Evolutionary conservation across 1,139 yeast species (phyloP), one percentile per base, ranked within the genome.

Genomic region (Blastobotrys persicus): DNA sequence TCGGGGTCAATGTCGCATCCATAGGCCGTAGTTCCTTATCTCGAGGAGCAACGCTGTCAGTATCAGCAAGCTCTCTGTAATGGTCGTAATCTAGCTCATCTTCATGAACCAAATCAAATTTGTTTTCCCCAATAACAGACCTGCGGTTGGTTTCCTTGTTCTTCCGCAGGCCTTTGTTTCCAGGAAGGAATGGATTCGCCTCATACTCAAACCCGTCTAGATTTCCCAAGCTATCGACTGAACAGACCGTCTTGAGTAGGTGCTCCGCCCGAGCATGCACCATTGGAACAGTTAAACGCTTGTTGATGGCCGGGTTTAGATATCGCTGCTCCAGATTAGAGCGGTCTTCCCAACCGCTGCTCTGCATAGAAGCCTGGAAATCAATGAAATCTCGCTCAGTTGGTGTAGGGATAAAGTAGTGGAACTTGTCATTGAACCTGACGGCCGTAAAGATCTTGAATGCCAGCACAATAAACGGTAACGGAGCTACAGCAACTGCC

Each of bases 401-500:
- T n/a, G 49, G 49, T n/a, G 58, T 55, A 9, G 66, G 66, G 34
- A 62, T 53, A 44, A 65, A 63, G 55, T 57, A 69, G 51, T 57
- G 49, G 53, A 69, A 68, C 35, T 55, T 55, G 5, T 54, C 47
- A 31, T 66, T 63, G 47, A 64, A 58, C 43, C 37, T 45, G 28
- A 31, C 46, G 33, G 47, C 47, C 2, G 61, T 42, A 16, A 54
- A 52, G 12, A 68, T 51, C 51, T 69, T 69, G 62, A 62, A 71
- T 7, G 56, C 50, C 14, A 71, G 46, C 32, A 70, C 57, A 0
- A 64, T 44, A 1, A 57, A 49, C 1, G 64, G 62, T 35, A 68
- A 50, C 7, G 75, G 75, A 1, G 53, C 61, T 7, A 67, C 59
- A 1, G 62, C 65, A 28, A 62, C 58, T 1, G 73, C 74, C 18